phyloP scores from a whole-genome alignment of 2,329 filamentous ascomycete species.

The Penicillium sp. region DNA sequence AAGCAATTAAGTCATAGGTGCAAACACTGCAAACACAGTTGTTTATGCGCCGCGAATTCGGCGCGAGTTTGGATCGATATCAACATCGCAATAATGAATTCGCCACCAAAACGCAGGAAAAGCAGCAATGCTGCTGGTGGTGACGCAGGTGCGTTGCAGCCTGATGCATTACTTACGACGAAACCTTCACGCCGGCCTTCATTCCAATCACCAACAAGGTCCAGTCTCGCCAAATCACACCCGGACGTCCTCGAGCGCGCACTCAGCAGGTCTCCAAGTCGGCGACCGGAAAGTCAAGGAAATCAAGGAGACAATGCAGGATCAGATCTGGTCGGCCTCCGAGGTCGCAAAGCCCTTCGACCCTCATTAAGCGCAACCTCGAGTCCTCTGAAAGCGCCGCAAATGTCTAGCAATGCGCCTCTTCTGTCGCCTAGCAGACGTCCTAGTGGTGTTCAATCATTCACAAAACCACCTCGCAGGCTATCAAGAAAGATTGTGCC shows the following conservation, averaged over 20 bases:
- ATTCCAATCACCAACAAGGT: slow-evolving; percentile 67
- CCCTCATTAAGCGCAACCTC: slow-evolving; percentile 33
- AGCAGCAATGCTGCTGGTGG: slow-evolving; percentile 52
- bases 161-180: slow-evolving; percentile 17
- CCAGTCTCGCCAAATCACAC: slow-evolving; percentile 63
- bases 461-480: slow-evolving; percentile 38
- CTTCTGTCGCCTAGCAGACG: slow-evolving; percentile 27
- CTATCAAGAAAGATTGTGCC: slow-evolving; percentile 35
- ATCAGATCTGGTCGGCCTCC: slow-evolving; percentile 30
- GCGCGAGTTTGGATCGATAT: slow-evolving; percentile 4
- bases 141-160: slow-evolving; percentile 44
- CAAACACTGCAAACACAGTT: slow-evolving; percentile 41
- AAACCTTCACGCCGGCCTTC: slow-evolving; percentile 51
- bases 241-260: slow-evolving; percentile 56
- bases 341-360: slow-evolving; percentile 39
- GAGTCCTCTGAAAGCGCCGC: slow-evolving; percentile 25
- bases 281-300: slow-evolving; percentile 21
- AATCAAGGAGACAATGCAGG: slow-evolving; percentile 13
- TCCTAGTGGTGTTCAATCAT: slow-evolving; percentile 34
- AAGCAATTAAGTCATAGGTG: slow-evolving; percentile 35
- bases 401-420: slow-evolving; percentile 13
- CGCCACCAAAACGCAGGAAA: slow-evolving; percentile 65
- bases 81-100: slow-evolving; percentile 35
- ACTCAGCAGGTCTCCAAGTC: slow-evolving; percentile 42
- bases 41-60: slow-evolving; percentile 17